Base-by-base conservation (phyloP, 2,329 filamentous ascomycete species). In the Pseudophaeomoniella oleicola region DNA sequence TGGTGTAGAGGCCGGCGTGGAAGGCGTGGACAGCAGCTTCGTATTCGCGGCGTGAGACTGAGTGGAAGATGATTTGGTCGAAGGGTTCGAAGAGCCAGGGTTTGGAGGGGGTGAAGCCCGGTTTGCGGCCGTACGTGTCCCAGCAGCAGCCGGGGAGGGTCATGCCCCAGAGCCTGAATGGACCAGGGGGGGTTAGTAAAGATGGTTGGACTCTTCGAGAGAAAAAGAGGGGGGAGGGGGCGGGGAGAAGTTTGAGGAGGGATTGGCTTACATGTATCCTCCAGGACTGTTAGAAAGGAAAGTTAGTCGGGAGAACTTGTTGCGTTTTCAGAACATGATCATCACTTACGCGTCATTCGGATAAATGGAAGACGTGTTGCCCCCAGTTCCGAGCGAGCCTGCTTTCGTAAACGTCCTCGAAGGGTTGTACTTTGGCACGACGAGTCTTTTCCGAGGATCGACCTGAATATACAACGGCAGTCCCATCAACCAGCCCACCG, bases 41-140 rank as follows among this genome's bases (percentile, higher is more conserved):
- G 19, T 72, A 64, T 42, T 73, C 66, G 10, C 57, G 52, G 42
- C 72, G 66, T 19, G 46, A 59, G 12, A 74, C 69, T 38, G 64
- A 59, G 42, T 72, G 67, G 49, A 68, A 75, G 0, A 62, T 67
- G 14, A 75, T 55, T 31, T 71, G 59, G 43, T 75, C 71, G 41
- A 75, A 72, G 42, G 72, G 66, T 34, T 65, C 57, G 44, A 72
- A 75, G 2, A 75, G 55, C 63, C 70, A 72, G 0, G 71, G 70
- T 17, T 53, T 46, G 0, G 59, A 50, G 0, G 57, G 42, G 2
- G 50, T 55, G 44, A 71, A 74, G 2, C 63, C 63, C 0, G 53
- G 52, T 42, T 71, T 72, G 44, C 59, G 66, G 0, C 67, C 66
- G 4, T 70, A 59, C 27, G 64, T 63, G 42, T 75, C 71, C 32